Evolutionary conservation across 768 basidiomycete species (phyloP).

Genomic region (Pleurotus giganteus): DNA sequence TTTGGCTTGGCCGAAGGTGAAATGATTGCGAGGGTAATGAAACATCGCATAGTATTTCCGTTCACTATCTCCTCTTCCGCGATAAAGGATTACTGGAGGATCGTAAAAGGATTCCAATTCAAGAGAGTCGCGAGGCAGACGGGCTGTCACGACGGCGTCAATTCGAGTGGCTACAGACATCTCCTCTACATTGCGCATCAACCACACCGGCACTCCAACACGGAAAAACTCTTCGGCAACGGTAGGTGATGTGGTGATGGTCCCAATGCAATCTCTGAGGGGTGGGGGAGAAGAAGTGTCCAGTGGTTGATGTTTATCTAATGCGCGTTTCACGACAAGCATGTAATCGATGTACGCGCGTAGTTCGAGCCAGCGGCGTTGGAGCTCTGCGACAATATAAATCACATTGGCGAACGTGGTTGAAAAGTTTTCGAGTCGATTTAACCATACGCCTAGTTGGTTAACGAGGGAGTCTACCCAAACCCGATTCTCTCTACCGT

Average conservation of each 20-base stretch:
- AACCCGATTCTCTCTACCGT: too few species aligned
- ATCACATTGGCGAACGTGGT: background rate
- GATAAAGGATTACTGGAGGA: background rate
- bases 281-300: background rate
- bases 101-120: background rate
- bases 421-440: background rate
- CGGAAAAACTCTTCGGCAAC: constrained; percentile 11
- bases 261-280: constrained; percentile 8
- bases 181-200: constrained; percentile 5
- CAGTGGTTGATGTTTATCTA: background rate
- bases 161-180: constrained; percentile 5
- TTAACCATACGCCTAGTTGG: background rate
- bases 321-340: background rate
- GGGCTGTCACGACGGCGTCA: background rate
- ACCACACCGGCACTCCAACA: constrained; percentile 21
- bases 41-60: background rate
- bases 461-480: too few species aligned
- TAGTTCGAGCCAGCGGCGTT: background rate
- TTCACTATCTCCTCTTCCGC: background rate
- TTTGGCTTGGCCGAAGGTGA: background rate
- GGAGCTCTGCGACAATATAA: background rate
- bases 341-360: background rate
- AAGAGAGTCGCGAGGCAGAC: background rate
- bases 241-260: constrained; percentile 9
- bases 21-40: background rate